Evolutionary conservation across 257 asterid species (phyloP), one percentile per base, ranked within the genome.

Genomic region (Nicotiana undulata): DNA sequence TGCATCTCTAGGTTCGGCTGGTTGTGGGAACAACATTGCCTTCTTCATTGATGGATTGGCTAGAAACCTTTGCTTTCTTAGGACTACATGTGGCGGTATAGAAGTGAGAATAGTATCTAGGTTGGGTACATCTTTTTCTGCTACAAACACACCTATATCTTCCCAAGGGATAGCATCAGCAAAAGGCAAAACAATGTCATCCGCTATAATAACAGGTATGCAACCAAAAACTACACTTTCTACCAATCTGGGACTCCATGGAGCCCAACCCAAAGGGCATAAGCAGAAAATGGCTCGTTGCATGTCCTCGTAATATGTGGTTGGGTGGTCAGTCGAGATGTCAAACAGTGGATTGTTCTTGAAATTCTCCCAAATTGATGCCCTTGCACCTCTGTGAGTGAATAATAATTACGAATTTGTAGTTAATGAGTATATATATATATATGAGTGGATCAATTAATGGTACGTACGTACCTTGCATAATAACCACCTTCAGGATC

Each of bases 241-340:
- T 0, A 93, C 98, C 63, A 93, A 88, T 59, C 98, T 86, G 9
- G 97, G 98, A 83, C 98, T 92, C 97, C 98, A 93, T 31, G 98
- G 98, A n/a, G 98, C 96, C 98, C 98, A 93, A 8, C 98, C 98
- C 22, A 93, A 91, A 1, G 98, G 98, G 64, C 98, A 92, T 77
- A 93, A 81, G 58, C 98, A 93, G 82, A 93, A 93, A 65, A 93
- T 81, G 8, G 97, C 90, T 49, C 98, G 83, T 82, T 93, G 98
- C 97, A 92, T 92, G 84, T 93, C 98, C 84, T 93, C 97, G 5
- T 93, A 93, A 86, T 93, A 93, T 6, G 98, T 92, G 0, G 88
- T 88, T 16, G 98, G 98, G 87, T 93, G 98, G 67, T 93, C 98
- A 0, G 94, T 93, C 15, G 97, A 93, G 77, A 93, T 92, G 83